These are phyloP conservation scores for Beauveria sp. DNA, from an alignment of 2,329 filamentous ascomycete genomes.

Conservation along the genomic window DNA sequence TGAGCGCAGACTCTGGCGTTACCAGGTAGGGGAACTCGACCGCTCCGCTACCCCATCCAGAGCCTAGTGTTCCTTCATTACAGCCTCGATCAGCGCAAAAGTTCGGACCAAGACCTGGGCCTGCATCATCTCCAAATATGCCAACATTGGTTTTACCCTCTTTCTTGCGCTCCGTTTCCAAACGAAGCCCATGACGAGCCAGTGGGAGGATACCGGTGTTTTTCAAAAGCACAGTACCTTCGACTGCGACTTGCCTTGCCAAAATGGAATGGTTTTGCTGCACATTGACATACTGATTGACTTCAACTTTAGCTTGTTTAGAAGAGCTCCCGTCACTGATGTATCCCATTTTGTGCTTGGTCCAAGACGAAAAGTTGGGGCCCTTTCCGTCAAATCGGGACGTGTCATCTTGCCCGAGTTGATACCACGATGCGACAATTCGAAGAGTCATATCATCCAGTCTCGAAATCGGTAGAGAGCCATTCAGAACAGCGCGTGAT, in stretches of 20 bases:
- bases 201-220: slow-evolving; percentile 55
- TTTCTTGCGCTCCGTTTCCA: slow-evolving; percentile 14
- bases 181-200: slow-evolving; percentile 22
- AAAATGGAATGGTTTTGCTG: slow-evolving; percentile 44
- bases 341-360: slow-evolving; percentile 44
- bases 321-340: slow-evolving; percentile 45
- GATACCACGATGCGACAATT: slow-evolving; percentile 85
- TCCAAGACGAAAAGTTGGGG: slow-evolving; percentile 76
- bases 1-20: slow-evolving; percentile 57
- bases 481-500: slow-evolving; percentile 71
- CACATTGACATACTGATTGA: slow-evolving; percentile 63
- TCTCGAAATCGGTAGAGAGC: slow-evolving; percentile 69
- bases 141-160: slow-evolving; percentile 36
- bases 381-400: slow-evolving; percentile 65
- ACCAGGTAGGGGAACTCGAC: slow-evolving; percentile 62
- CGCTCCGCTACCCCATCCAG: slow-evolving; percentile 68
- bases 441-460: slow-evolving; percentile 85
- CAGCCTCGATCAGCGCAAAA: slow-evolving; percentile 60
- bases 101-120: slow-evolving; percentile 51
- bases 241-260: slow-evolving; percentile 46
- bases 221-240: slow-evolving; percentile 50
- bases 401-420: slow-evolving; percentile 66
- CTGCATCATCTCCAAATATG: slow-evolving; percentile 47
- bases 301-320: slow-evolving; percentile 32
- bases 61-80: slow-evolving; percentile 60